Evolutionary conservation across 169 alveolate species (phyloP), one percentile per base, ranked within the genome.

Genomic region (Cytauxzoon felis): DNA sequence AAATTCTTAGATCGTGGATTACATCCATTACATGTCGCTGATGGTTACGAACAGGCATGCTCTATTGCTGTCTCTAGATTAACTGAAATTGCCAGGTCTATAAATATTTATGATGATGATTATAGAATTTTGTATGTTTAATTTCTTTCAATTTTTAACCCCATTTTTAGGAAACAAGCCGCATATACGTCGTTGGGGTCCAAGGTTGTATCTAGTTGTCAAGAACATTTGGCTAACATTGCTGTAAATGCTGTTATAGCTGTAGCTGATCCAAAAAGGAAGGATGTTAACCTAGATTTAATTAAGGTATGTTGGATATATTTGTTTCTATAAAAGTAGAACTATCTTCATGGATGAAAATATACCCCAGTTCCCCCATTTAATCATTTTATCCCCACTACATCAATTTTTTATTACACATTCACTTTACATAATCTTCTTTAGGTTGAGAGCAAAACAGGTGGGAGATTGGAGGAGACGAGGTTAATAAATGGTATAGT

Each of bases 21-120:
- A 27, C 99, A 97, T 79, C 99, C 99, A 3, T 87, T 97, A 26
- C 90, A 96, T 62, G 92, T 97, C 23, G 98, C 98, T 11, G 98
- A 96, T 72, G 99, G 99, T 1, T 97, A 90, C 76, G 99, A 97
- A 78, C 92, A 90, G 56, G 99, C 99, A 19, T 95, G 99, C 64
- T 96, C 91, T 26, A 83, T 95, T 34, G 99, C 99, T 18, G 87
- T 92, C 38, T 83, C 88, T 26, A 88, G 90, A 27, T 81, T 96
- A 8, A 94, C 94, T 29, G 87, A 91, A n/a, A 93, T 95, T 30
- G 90, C 97, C n/a, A 82, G 87, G 48, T 53, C 58, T 16, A 71
- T 68, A 26, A 91, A 91, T 53, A 80, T 89, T 1, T 91, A 94
- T 75, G 78, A 78, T 40, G 88, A 61, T 32, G 90, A 88, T 30